Base-by-base conservation (phyloP, 192 early-diverging fungal genomes). In the Entomortierella chlamydospora region DNA sequence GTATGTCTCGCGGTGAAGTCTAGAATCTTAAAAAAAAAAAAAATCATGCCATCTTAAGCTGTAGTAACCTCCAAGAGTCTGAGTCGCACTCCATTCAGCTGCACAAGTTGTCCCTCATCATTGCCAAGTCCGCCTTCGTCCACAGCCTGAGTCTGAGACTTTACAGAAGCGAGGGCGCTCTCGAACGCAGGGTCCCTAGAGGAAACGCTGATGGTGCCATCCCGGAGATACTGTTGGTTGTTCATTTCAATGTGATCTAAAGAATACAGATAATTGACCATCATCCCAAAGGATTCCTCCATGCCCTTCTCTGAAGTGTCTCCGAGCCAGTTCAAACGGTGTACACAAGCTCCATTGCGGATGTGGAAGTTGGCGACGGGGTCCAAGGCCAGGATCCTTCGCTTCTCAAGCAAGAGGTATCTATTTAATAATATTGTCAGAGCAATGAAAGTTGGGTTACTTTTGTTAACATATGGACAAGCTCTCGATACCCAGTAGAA, bases 281-380 rank as follows among this genome's bases (percentile, higher is more conserved):
- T 99, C 51, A 99, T 91, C 3, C 95, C 95, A 66, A 92, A 93
- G 17, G 95, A 96, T 68, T 97, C 91, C 10, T 87, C 71, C 57
- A 97, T 80, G 5, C 97, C 96, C 72, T 80, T 88, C 76, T 86
- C 81, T 31, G 95, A 95, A 0, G 85, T 87, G 72, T 97, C 95
- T 20, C 90, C 96, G 61, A 91, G 87, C 95, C 95, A 97, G 80
- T 97, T 95, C 61, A 97, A 61, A 4, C 91, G 89, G 64, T 96
- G 89, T 11, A 95, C 87, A 67, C 93, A 95, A 0, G 96, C 95
- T 9, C 97, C 97, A 71, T 98, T 98, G 28, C 97, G 91, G 54
- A 97, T 76, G 67, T 98, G 97, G 64, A 98, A 98, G 81, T 98
- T 97, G 25, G 94, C 95, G 0, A 98, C 97, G 0, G 97, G 96